A percentile compares a stretch with the other conserved stretches of the same genome.
These are phyloP conservation scores for Camellia oleifera DNA, from an alignment of 179 eudicot genomes.

Conservation along the genomic window DNA sequence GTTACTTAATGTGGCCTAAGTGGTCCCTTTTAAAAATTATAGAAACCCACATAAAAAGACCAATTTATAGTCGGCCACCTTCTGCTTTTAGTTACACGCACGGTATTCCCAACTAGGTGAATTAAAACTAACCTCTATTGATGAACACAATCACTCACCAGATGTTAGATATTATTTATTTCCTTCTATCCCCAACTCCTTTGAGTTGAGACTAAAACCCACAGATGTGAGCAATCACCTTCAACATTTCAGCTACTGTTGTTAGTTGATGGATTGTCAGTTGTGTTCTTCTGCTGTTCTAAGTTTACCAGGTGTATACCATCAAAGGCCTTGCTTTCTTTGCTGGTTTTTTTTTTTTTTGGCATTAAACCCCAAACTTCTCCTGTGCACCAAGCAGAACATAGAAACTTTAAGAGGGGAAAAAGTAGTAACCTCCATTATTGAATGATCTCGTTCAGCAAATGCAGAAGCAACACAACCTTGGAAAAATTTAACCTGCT, in stretches of 20 bases:
- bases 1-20: no score
- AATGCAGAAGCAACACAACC: slow-evolving; percentile 78
- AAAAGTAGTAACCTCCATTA: slow-evolving; percentile 67
- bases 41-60: no score
- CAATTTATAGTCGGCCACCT: not conserved
- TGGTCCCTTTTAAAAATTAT: no score
- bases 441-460: slow-evolving; percentile 88
- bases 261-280: not conserved
- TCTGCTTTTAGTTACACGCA: not conserved
- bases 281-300: not conserved
- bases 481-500: slow-evolving; percentile 87
- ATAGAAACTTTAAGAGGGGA: slow-evolving; percentile 6
- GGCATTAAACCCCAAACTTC: not conserved
- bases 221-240: not conserved
- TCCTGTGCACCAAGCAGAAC: not conserved
- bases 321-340: not conserved
- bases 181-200: not conserved
- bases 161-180: not conserved
- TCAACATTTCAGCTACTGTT: not conserved
- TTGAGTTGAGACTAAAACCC: no score
- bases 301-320: not conserved
- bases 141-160: not conserved
- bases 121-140: not conserved
- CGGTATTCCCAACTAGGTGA: not conserved
- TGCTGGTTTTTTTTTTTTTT: not conserved